These are phyloP conservation scores for Rosa hybrid DNA, from an alignment of 331 rosid genomes.

Conservation along the genomic window DNA sequence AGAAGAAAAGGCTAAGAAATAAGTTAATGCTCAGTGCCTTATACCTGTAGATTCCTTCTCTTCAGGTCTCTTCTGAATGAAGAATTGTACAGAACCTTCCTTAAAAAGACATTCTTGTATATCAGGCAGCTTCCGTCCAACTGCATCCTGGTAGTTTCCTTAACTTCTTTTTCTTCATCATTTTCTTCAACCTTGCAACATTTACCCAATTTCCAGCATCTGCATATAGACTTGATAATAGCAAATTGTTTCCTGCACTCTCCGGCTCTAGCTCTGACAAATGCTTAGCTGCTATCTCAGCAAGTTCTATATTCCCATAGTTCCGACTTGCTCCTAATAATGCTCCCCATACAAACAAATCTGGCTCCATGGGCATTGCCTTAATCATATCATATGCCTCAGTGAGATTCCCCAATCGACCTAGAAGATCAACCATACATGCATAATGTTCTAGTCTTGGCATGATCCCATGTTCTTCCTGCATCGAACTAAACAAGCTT, in stretches of 20 bases:
- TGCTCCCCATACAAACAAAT: constrained; percentile 94
- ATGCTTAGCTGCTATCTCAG: constrained; percentile 75
- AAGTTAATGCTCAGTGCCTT: neutral
- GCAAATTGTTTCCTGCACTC: constrained; percentile 68
- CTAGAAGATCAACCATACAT: constrained; percentile 79
- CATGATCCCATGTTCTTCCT: constrained; percentile 51
- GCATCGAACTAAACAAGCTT: constrained; percentile 66
- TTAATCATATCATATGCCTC: constrained; percentile 63
- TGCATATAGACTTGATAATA: constrained; percentile 69
- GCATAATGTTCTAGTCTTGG: constrained; percentile 90
- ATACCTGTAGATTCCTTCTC: neutral
- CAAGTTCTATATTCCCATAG: constrained; percentile 70
- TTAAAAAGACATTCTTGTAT: neutral
- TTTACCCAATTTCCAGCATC: constrained; percentile 75
- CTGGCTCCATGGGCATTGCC: constrained; percentile 75
- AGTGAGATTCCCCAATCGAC: constrained; percentile 66
- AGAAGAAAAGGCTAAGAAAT: neutral
- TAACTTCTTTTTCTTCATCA: constrained; percentile 52
- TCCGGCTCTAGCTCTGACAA: constrained; percentile 72
- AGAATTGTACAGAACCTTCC: neutral
- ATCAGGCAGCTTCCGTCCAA: constrained; percentile 64
- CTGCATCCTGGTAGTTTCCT: constrained; percentile 79
- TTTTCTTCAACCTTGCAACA: constrained; percentile 69
- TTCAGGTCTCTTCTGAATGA: neutral
- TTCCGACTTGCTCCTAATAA: constrained; percentile 80